Base-by-base conservation (phyloP, 345 rosid genomes). In the Aethionema arabicum region DNA sequence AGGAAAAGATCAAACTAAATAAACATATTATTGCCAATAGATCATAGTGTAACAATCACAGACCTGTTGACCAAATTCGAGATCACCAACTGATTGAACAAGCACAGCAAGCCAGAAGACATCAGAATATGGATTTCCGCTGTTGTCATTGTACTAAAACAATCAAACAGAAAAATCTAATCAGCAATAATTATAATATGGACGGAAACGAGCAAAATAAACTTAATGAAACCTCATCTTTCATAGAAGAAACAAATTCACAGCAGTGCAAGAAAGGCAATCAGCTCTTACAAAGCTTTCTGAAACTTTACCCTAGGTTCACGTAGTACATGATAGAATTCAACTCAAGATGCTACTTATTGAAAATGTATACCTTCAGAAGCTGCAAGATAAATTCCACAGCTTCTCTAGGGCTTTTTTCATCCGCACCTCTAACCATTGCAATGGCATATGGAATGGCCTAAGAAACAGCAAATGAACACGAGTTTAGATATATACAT, bases 381-480 rank as follows among this genome's bases (percentile, higher is more conserved):
- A 92, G 97, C 73, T 87, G 97, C 78, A 90, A 83, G 72, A 92
- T 78, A 79, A 92, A 92, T 66, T 92, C 97, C 71, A 92, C 83
- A 66, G 97, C 99, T 84, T 90, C 99, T 68, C 96, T 82, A 48
- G 99, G 97, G 81, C 97, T 92, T 74, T 85, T 92, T 67, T 75
- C 82, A 65, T 92, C 99, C 8, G 82, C 76, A 58, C 87, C 76
- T 72, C 97, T 82, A 59, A 92, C 85, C 82, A 72, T 81, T 38
- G 99, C 95, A 60, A 92, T 78, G 64, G 97, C 95, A 81, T 79
- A 85, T 45, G 99, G 96, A 80, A 92, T 85, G 39, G 95, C 93
- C 99, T 92, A 69, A 59, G 69, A 29, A 58, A 65, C 6, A 46
- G 31, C 48, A 74, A 36, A 51, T 12, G 31, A 47, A 37, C 46